Evolutionary conservation across 306 rosid species (phyloP), one percentile per base, ranked within the genome.

Genomic region (Dryas drummondii): DNA sequence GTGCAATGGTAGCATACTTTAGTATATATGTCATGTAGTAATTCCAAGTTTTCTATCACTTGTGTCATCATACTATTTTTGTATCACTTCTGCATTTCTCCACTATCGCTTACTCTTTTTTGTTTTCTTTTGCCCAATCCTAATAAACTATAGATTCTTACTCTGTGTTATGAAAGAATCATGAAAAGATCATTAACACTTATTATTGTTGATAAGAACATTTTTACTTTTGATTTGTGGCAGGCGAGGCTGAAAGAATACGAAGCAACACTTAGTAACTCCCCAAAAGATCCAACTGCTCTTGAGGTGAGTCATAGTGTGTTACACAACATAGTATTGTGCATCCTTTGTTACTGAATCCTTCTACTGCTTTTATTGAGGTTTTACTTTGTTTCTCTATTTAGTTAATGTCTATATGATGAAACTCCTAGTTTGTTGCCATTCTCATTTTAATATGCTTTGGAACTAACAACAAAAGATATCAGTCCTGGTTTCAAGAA

Each of bases 161-260:
- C 37, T 32, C 5, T 46, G 50, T 22, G 0, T 59, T 47, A 49
- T 52, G 14, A 53, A 40, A 32, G 57, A 53, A 71, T 78, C 67
- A 57, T 44, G 27, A 32, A 78, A 64, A 54, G 75, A 80, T 55
- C 58, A 41, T 46, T 70, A 46, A 63, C 47, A 65, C 6, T n/a
- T 32, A 32, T 32, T 32, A 32, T 32, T 32, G 37, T 32, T 32
- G 37, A 1, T 32, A 32, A 32, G 3, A 32, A 32, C 37, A 32
- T 32, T 32, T 72, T 22, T 76, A 44, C 68, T 74, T 76, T 61
- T 72, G 52, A 75, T 77, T 51, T 74, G 52, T 88, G 79, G 84
- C 98, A 94, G 98, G 71, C 82, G 84, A 83, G 88, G 84, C 93
- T 94, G 59, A 78, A 78, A 87, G 93, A 87, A 78, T 94, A 84